Base-by-base conservation (phyloP, 352 stramenopile species). In the Phytopythium cucurbitacearum region DNA sequence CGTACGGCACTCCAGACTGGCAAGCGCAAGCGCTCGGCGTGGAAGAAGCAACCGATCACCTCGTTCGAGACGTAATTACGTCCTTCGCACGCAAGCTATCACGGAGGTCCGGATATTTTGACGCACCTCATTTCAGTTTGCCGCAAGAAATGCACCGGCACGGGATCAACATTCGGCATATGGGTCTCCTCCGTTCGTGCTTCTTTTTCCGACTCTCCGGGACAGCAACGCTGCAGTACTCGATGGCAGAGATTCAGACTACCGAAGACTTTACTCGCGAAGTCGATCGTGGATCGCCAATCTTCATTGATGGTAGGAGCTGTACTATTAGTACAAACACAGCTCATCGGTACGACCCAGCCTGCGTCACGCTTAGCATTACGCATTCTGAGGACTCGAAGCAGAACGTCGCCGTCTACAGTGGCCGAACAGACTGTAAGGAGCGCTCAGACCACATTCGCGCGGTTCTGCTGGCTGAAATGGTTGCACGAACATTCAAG, bases 91-190 rank as follows among this genome's bases (percentile, higher is more conserved):
- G 82, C 33, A 91, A 96, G 37, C 53, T 97, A 15, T 88, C 77
- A 15, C 67, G 80, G 16, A 78, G 83, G 35, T 10, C 46, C 2
- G 40, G 71, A 16, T 93, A 90, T 37, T 89, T 86, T 40, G 68
- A 71, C 5, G 62, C 67, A 0, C 43, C 58, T 0, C 63, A 56
- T n/a, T 87, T 88, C 42, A 50, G 81, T 46, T 42, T 97, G 10
- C 80, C 79, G 0, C 61, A 71, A 8, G 89, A 97, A 51, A 73
- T 98, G 69, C 90, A 98, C 56, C 64, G 80, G 32, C 78, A 94
- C 13, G 91, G 91, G 1, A 95, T 97, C 50, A 96, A 95, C 50
- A 57, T 97, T 51, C 83, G 91, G 0, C 90, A 98, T 47, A 64
- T 98, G 21, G 90, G 90, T 4, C 51, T 95, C 1, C 36, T 97